Conservation (phyloP, 768 basidiomycete species). For the Royoungia palumana region DNA sequence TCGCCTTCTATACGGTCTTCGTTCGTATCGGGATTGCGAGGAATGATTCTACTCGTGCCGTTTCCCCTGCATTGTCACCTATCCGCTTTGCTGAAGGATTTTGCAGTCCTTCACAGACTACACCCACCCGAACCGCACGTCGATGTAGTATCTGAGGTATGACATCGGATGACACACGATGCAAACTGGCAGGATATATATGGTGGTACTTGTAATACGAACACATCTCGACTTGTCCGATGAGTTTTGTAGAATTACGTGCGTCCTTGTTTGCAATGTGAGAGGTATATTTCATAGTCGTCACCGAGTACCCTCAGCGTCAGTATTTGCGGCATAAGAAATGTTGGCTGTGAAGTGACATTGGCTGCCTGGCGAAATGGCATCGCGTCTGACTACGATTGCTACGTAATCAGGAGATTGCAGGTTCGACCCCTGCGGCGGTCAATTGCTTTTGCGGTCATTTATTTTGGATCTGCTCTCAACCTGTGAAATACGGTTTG, state of each 20-base stretch:
- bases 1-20: conserved; percentile 15
- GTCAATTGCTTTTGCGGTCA: conserved; percentile 18
- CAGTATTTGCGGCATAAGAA: too few relatives aligned
- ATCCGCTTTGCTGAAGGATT: conserved; percentile 13
- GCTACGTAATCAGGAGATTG: conserved; percentile 75
- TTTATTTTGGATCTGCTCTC: too few relatives aligned
- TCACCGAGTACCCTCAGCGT: too few relatives aligned
- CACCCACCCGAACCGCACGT: not conserved
- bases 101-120: conserved; percentile 5
- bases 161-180: too few relatives aligned
- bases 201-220: too few relatives aligned
- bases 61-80: conserved; percentile 5
- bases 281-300: too few relatives aligned
- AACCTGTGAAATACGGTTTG: too few relatives aligned
- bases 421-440: conserved; percentile 79
- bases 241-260: too few relatives aligned
- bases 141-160: conserved; percentile 14
- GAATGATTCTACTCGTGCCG: not conserved
- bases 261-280: too few relatives aligned
- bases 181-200: too few relatives aligned
- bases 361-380: conserved; percentile 88
- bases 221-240: too few relatives aligned
- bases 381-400: conserved; percentile 92
- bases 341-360: not conserved
- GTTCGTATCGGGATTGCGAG: conserved; percentile 20